Evolutionary conservation across 164 flowering plant species (phyloP), one percentile per base, ranked within the genome.

Genomic region (grape (Vitis vinifera)): DNA sequence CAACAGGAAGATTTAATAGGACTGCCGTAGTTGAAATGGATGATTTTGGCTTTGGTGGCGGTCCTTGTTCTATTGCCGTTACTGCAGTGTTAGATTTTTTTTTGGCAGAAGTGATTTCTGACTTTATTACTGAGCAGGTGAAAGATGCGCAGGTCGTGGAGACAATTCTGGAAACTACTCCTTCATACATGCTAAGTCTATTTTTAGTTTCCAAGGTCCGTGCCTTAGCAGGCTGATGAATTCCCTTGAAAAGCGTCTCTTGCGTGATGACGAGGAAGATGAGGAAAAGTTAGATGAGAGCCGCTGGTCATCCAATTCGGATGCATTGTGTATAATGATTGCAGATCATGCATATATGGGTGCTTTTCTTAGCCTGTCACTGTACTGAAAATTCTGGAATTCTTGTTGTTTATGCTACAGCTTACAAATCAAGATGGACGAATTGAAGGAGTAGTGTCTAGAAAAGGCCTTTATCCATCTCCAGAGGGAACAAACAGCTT

Each of bases 301-400:
- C 75, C 86, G 95, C 16, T 96, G 99, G 99, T 88, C 98, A 58
- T 66, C 76, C 59, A 96, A 96, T 75, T 80, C 93, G 64, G 99
- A 96, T 76, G 79, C 92, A 48, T 75, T 96, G 23, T 93, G 98
- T 71, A 85, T 93, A 91, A 86, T 93, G 89, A 88, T 93, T 72
- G 99, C 93, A 55, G 98, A 96, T 77, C 97, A 97, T 65, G 88
- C 88, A 10, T 96, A 93, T 62, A 90, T 93, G 97, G 99, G 99
- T 72, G 98, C 92, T 62, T 92, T 96, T 73, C 97, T 37, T 90
- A 80, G 78, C 97, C 99, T 48, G 78, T 82, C 76, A 81, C 81
- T 63, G 91, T 92, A 31, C 69, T 93, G 69, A 84, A 79, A 79
- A 89, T 92, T 50, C 80, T 96, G 65, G 99, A 96, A 64, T 96